These are phyloP conservation scores for Scedosporium boydii DNA, from an alignment of 2,329 filamentous ascomycete species.

Conservation along the genomic window DNA sequence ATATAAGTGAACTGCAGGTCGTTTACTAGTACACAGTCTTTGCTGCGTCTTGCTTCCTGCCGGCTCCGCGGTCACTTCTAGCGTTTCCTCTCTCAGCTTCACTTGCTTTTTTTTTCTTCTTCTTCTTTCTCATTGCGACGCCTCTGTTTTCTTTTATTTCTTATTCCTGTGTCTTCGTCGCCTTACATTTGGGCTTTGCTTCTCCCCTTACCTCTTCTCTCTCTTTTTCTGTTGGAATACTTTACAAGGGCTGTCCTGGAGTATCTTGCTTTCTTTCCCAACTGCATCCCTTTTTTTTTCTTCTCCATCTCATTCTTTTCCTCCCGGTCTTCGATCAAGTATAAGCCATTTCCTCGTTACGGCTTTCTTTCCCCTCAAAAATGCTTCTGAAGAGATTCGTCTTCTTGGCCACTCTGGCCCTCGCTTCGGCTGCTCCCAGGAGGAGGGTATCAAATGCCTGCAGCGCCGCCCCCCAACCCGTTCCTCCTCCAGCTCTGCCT, in stretches of 20 bases:
- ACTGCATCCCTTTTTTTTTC: background rate
- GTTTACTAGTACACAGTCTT: background rate
- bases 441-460: background rate
- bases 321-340: background rate
- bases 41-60: background rate
- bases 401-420: slow-evolving; percentile 4
- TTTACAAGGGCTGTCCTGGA: background rate
- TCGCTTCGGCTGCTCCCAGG: slow-evolving; percentile 1
- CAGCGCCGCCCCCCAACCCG: slow-evolving; percentile 13
- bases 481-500: slow-evolving; percentile 20
- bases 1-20: slow-evolving; percentile 1
- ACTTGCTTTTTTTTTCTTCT: background rate
- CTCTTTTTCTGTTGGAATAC: background rate
- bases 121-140: background rate
- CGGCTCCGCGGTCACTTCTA: background rate
- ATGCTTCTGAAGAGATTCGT: slow-evolving; percentile 3
- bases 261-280: background rate
- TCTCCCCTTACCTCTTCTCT: background rate
- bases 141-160: background rate
- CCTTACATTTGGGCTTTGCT: background rate
- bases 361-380: too few species aligned
- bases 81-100: background rate
- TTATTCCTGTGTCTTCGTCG: background rate
- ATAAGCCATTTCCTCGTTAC: background rate
- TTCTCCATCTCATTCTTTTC: background rate